Evolutionary conservation across 352 stramenopile species (phyloP), one percentile per base, ranked within the genome.

Genomic region (Globisporangium orthogonon): DNA sequence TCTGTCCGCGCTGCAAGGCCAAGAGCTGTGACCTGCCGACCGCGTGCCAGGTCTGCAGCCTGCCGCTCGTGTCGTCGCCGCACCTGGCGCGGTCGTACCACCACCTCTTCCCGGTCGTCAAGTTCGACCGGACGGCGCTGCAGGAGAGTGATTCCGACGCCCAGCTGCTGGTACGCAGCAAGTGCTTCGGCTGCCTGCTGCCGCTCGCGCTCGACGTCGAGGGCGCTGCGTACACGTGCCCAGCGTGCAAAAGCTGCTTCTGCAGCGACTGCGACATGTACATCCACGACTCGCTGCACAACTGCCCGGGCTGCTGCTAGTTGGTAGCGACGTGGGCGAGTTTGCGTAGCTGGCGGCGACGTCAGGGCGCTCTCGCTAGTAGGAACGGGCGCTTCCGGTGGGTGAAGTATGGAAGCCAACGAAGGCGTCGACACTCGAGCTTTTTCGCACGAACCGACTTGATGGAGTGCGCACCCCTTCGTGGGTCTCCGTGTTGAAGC

Each of bases 251-350:
- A 6, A 90, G 95, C 63, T 50, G 84, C 13, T 99, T 99, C 74
- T 99, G 96, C 72, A 88, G 86, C 40, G 92, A 98, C 72, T 99
- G 97, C 63, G 96, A 99, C 77, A 78, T 97, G 35, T 99, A 97
- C 76, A 90, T 99, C 62, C 96, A 99, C 72, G 96, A 99, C 69
- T 97, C 91, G 52, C 76, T 99, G 58, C 97, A 99, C 76, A 99
- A 99, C 66, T 99, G 97, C 70, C 97, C 97, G 33, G 95, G 95
- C 15, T 99, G 97, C 66, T 78, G 78, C 48, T 92, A 65, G 53
- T 43, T 3, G 11, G 10, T 13, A 9, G 33, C 10, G 33, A 9
- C 0, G 10, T 9, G 33, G 10, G 33, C 33, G 33, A 37, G 33
- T 2, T 11, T 11, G 0, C 9, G 33, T 5, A 11, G 33, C 33